Base-by-base conservation (phyloP, 2,329 filamentous ascomycete genomes). In the Pseudofabraea citricarpa region DNA sequence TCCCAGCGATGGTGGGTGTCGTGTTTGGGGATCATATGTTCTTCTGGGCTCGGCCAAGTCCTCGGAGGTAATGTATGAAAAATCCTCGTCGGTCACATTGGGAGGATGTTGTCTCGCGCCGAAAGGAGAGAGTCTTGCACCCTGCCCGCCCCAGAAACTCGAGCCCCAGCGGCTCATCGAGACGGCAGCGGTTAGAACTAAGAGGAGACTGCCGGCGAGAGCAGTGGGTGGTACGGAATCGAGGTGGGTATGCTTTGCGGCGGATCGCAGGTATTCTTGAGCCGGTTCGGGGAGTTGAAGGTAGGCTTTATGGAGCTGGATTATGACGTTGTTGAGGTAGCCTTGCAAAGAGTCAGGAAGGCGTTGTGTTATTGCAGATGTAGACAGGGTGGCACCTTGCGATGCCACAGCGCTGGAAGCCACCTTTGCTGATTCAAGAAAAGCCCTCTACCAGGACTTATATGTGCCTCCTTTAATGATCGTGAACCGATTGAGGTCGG, bases 41-140 rank as follows among this genome's bases (percentile, higher is more conserved):
- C 57, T 60, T 47, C 59, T 64, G 20, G 63, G 63, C 26, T 69
- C 64, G 47, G 78, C 72, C 29, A 90, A 64, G 56, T 90, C 85
- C 56, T 87, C 79, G 21, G 82, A 81, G n/a, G 85, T 89, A 59
- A 90, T 90, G 69, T 91, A 90, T 60, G 80, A 84, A 63, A 82
- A 91, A 67, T 90, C 86, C 24, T 83, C 78, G 53, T 89, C 84
- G 55, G 79, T 85, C 47, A 90, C 81, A 51, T 81, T 74, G 23
- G 81, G 77, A 8, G 73, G 65, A 32, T 72, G 69, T 36, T 48
- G 42, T 46, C 58, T 49, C 29, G 56, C 56, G 40, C 58, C 55
- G 46, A 61, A 63, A 6, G 60, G 61, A 32, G 58, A 61, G 33
- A 58, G 46, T 31, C 56, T 46, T n/a, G n/a, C n/a, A n/a, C n/a